Conservation (phyloP, 2,329 filamentous ascomycete species). For the Fusarium sp. region DNA sequence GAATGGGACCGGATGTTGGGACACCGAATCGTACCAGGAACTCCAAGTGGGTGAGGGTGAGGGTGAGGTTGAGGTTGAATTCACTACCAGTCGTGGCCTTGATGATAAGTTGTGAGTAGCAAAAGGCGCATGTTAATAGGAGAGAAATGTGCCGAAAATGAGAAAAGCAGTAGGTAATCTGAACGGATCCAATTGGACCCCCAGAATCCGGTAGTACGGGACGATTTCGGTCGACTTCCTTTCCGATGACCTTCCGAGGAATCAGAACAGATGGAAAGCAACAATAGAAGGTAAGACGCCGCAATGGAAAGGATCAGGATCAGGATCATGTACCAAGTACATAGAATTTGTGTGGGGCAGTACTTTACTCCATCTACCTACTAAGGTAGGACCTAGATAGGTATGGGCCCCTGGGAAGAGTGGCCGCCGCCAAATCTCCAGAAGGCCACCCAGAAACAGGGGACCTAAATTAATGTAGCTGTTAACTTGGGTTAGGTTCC, state of each 20-base stretch:
- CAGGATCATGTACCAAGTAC: constrained; percentile 1
- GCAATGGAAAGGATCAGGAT: neutral
- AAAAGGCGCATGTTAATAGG: neutral
- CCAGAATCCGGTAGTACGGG: neutral
- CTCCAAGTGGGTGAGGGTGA: neutral
- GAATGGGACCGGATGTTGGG: constrained; percentile 39
- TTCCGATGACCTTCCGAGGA: constrained; percentile 23
- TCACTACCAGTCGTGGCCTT: constrained; percentile 15
- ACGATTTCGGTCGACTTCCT: neutral
- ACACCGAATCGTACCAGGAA: constrained; percentile 38
- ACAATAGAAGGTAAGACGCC: constrained; percentile 3
- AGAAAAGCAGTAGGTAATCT: neutral
- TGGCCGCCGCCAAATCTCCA: constrained; percentile 23
- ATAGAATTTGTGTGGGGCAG: constrained; percentile 4
- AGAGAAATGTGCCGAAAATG: neutral
- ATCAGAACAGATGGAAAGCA: neutral
- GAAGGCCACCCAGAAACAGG: constrained; percentile 29
- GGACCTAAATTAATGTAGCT: constrained; percentile 31
- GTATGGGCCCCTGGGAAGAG: neutral
- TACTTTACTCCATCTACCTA: neutral
- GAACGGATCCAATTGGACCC: neutral
- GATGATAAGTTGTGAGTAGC: neutral
- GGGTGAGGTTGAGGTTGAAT: constrained; percentile 1
- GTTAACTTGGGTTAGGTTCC: constrained; percentile 1
- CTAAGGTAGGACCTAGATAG: too few species aligned